Percentiles rank a stretch among this genome's conserved stretches.
Evolutionary conservation across 2,329 filamentous ascomycete species (phyloP).

Genomic region (Tolypocladium inflatum): DNA sequence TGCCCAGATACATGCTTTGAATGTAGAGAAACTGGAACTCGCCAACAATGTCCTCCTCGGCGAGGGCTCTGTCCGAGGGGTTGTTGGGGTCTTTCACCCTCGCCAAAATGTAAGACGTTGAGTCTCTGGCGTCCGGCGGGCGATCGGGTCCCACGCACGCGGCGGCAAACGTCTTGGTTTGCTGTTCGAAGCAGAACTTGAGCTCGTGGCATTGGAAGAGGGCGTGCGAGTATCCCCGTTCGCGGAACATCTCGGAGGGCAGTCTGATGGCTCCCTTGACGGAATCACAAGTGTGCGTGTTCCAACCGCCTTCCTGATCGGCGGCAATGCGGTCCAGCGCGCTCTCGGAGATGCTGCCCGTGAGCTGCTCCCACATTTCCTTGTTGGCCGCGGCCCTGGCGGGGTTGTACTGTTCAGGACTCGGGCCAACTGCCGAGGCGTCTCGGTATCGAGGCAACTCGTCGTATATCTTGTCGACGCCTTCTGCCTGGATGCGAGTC

Average conservation of each 20-base stretch:
- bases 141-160: slow-evolving; percentile 25
- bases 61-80: slow-evolving; percentile 9
- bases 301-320: slow-evolving; percentile 32
- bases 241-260: slow-evolving; percentile 28
- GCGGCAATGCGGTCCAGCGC: slow-evolving; percentile 40
- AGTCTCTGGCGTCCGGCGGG: slow-evolving; percentile 35
- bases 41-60: slow-evolving; percentile 39
- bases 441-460: slow-evolving; percentile 36
- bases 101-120: slow-evolving; percentile 35
- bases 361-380: slow-evolving; percentile 43
- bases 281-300: slow-evolving; percentile 43
- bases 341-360: slow-evolving; percentile 32
- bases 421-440: slow-evolving; percentile 15
- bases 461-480: slow-evolving; percentile 26
- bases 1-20: slow-evolving; percentile 47
- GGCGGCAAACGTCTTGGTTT: slow-evolving; percentile 31
- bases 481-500: slow-evolving; percentile 32
- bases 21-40: slow-evolving; percentile 53
- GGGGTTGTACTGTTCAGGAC: slow-evolving; percentile 8
- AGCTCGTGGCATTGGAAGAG: slow-evolving; percentile 30
- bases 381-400: slow-evolving; percentile 12
- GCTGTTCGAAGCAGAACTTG: slow-evolving; percentile 36
- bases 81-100: slow-evolving; percentile 20
- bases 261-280: slow-evolving; percentile 33
- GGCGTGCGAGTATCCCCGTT: slow-evolving; percentile 23